phyloP scores from a whole-genome alignment of 139 green algal genomes.

The Tetratostichococcus sp. region DNA sequence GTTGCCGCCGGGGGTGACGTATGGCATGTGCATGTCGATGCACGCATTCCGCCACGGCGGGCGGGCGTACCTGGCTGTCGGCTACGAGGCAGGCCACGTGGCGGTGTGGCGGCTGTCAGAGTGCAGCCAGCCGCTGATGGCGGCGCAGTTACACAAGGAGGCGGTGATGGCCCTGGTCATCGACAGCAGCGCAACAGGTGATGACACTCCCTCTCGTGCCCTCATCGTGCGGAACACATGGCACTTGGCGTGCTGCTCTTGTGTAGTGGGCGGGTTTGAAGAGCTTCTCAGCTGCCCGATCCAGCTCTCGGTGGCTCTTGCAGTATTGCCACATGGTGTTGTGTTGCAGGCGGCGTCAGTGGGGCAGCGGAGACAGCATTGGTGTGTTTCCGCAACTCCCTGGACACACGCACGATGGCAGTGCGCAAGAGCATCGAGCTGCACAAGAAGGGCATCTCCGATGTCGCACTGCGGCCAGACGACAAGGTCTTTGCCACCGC shows the following conservation, averaged over 20 bases:
- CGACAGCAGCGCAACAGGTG: background rate
- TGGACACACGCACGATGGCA: background rate
- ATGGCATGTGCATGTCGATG: constrained; percentile 43
- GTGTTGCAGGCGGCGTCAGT: constrained; percentile 11
- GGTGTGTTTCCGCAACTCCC: constrained; percentile 19
- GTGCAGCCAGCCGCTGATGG: background rate
- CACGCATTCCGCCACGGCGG: constrained; percentile 12
- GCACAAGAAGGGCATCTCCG: constrained; percentile 25
- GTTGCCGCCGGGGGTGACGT: constrained; percentile 10
- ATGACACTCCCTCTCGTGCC: background rate
- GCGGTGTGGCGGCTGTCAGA: constrained; percentile 37
- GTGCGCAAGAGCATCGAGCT: constrained; percentile 12
- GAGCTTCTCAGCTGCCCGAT: no score
- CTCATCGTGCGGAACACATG: no score
- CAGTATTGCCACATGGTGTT: no score
- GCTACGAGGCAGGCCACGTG: constrained; percentile 50
- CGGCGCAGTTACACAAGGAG: constrained; percentile 30
- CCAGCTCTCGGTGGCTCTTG: no score
- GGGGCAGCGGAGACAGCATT: constrained; percentile 36
- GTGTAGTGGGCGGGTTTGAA: no score
- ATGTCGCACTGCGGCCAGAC: constrained; percentile 41
- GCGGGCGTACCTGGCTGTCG: constrained; percentile 22
- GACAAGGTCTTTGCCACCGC: constrained; percentile 42
- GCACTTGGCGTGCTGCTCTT: no score
- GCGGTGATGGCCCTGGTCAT: constrained; percentile 40